These are phyloP conservation scores for Solanum phureja DNA, from an alignment of 257 asterid genomes.

Conservation along the genomic window DNA sequence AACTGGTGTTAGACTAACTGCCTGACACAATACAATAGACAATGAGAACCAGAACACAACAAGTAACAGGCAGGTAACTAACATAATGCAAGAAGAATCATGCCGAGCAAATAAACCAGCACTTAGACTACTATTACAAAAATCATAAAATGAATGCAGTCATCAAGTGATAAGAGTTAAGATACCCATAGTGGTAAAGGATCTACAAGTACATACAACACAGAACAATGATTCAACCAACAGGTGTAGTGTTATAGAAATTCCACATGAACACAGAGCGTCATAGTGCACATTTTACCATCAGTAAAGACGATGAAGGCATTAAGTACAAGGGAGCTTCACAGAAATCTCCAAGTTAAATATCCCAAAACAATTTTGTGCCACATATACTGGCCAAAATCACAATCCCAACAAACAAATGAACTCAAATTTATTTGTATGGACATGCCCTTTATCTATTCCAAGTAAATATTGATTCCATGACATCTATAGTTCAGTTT, in stretches of 20 bases:
- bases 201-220: background rate
- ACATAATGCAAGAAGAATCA: background rate
- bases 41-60: background rate
- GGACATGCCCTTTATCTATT: background rate
- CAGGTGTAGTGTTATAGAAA: background rate
- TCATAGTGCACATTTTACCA: background rate
- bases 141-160: background rate
- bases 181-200: background rate
- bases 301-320: background rate
- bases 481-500: background rate
- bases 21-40: background rate
- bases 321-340: background rate
- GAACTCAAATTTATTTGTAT: background rate
- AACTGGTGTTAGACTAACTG: background rate
- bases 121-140: background rate
- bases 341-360: background rate
- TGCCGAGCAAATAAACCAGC: background rate
- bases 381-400: background rate
- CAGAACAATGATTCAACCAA: background rate
- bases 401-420: background rate
- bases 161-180: background rate
- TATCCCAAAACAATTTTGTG: background rate
- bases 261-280: background rate
- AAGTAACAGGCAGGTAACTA: background rate
- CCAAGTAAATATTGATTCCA: background rate